Conservation (phyloP, 1,284 basidiomycete species). For the Sporisorium sorghi region DNA sequence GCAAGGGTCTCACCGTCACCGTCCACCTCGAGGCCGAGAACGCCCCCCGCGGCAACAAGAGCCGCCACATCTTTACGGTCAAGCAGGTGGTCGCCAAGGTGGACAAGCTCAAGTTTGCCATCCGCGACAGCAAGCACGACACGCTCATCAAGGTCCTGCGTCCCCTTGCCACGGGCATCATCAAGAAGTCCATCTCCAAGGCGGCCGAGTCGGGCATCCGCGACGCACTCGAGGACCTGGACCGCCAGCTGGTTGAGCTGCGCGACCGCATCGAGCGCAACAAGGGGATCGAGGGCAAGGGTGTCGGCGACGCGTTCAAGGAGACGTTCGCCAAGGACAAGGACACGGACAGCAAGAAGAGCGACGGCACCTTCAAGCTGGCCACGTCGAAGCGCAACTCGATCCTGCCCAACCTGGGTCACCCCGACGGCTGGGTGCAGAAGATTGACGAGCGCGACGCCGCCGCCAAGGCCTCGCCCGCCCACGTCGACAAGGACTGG, state of each 20-base stretch:
- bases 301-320: constrained; percentile 73
- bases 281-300: constrained; percentile 53
- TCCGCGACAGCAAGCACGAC: constrained; percentile 91
- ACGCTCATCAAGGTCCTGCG: constrained; percentile 85
- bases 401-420: constrained; percentile 73
- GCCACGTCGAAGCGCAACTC: constrained; percentile 64
- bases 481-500: constrained; percentile 74
- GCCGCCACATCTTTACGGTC: constrained; percentile 79
- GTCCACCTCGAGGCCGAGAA: constrained; percentile 75
- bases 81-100: constrained; percentile 83
- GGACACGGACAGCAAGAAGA: constrained; percentile 66
- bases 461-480: constrained; percentile 68
- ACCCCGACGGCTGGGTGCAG: constrained; percentile 80
- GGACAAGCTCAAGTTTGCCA: constrained; percentile 86
- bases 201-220: constrained; percentile 82
- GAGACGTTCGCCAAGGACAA: constrained; percentile 73
- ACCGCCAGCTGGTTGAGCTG: constrained; percentile 85
- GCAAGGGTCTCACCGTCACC: constrained; percentile 76
- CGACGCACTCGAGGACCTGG: constrained; percentile 84
- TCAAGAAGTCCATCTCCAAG: constrained; percentile 90
- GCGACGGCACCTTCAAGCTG: constrained; percentile 60
- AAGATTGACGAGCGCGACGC: constrained; percentile 76
- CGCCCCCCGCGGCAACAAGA: constrained; percentile 68
- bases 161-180: constrained; percentile 71
- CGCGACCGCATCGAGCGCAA: constrained; percentile 77